Base-by-base conservation (phyloP, 176 grass and related monocot genomes). In the Oryza meridionalis region DNA sequence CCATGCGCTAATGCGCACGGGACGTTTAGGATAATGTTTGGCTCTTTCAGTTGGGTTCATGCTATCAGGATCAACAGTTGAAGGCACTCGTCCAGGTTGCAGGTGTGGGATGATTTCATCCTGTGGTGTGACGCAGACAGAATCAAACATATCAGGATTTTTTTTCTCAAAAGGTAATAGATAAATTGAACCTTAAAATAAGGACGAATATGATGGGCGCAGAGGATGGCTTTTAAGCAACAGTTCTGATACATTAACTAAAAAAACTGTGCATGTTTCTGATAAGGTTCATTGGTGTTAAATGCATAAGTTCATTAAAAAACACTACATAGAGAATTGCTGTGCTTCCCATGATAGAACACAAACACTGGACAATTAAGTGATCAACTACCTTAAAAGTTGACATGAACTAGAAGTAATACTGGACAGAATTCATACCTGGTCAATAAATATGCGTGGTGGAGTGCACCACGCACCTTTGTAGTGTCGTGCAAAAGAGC, bases 401-500 rank as follows among this genome's bases (percentile, higher is more conserved):
- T 86, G 47, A 69, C 33, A 73, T 38, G 14, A 9, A 13, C n/a
- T 63, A 71, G 40, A 85, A 86, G 45, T 45, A 77, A 11, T 33
- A 58, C 72, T 17, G 4, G 7, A 82, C 73, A 63, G 11, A 79
- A 79, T 31, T 70, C 17, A 50, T 83, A 90, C 89, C 89, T 90
- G 93, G 79, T 96, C 97, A 78, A 99, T 80, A 63, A 99, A 96
- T 83, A 99, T 92, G 69, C 97, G 92, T 21, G 97, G 97, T 76
- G 97, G 97, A 58, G 97, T 99, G 83, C 97, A 99, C 97, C 97
- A 99, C 51, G 91, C 86, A 75, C 93, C 97, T 88, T 96, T 99
- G 84, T 99, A 96, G 77, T 93, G 97, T 69, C 94, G 88, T 3
- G 91, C 83, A 11, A 96, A 85, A 1, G 97, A 96, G 78, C 97